Conservation (phyloP, 257 asterid species). For the Nicotiana knightiana region DNA sequence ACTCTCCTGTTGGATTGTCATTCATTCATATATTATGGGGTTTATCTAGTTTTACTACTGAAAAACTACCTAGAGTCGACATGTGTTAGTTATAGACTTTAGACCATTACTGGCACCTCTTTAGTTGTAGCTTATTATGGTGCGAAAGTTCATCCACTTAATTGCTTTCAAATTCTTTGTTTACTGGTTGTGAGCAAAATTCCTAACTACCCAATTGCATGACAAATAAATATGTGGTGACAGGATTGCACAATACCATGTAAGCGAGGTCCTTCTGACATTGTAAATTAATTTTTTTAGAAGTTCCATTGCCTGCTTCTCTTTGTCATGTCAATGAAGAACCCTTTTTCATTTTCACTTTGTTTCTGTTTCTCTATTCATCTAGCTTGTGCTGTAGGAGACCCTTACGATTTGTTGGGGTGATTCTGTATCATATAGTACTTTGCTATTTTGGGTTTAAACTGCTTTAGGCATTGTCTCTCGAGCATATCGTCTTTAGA, state of each 20-base stretch:
- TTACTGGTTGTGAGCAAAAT: neutral
- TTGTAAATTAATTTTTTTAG: neutral
- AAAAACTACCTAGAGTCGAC: neutral
- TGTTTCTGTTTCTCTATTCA: neutral
- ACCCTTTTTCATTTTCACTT: neutral
- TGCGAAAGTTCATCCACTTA: neutral
- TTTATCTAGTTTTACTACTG: neutral
- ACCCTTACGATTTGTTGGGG: neutral
- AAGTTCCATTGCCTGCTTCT: neutral
- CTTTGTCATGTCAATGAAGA: neutral
- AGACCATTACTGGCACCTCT: neutral
- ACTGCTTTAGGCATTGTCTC: neutral
- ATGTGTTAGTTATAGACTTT: neutral
- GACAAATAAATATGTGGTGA: neutral
- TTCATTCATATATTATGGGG: neutral
- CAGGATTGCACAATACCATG: neutral
- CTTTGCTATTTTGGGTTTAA: neutral
- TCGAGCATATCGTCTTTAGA: neutral
- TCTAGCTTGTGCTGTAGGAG: neutral
- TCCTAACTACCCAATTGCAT: neutral
- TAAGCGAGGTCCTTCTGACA: neutral
- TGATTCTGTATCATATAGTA: neutral
- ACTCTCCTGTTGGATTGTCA: neutral
- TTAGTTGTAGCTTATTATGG: neutral
- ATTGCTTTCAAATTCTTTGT: neutral